Base-by-base conservation (phyloP, 345 rosid genomes). In the Pseudoturritis turrita region DNA sequence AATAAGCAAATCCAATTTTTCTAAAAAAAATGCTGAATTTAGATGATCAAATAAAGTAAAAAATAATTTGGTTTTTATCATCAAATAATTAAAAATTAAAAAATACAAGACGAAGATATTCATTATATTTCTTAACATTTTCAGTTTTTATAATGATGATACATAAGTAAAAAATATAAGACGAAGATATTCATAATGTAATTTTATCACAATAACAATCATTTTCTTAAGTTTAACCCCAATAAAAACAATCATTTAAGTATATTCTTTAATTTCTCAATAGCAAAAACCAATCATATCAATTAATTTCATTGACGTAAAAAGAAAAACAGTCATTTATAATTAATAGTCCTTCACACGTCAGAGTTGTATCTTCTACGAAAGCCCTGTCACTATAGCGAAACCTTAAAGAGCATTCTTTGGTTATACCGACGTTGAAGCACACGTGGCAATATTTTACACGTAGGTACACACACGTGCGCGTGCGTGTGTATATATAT, bases 381-480 rank as follows among this genome's bases (percentile, higher is more conserved):
- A 72, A 72, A 72, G 9, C 29, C 21, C 12, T 10, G 75, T 71
- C 58, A 47, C 10, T 40, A 18, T 59, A 60, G 21, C 51, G 6
- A 60, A 54, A 45, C 47, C 66, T 74, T 65, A 17, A 23, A 44
- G 40, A 56, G 4, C 3, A 10, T 28, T 58, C 77, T 65, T 59
- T 57, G 73, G 49, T 55, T 52, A 61, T 53, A 61, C 64, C 70
- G 73, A 61, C 78, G 68, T 67, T 15, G 14, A 39, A 49, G 46
- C 6, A 31, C 29, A 74, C 78, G 78, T 74, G 73, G 68, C 56
- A 69, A 18, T 2, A 67, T 9, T 3, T 29, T 47, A 67, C 60
- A 74, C 72, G 70, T 62, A 51, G 2, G 17, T 47, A 37, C 62
- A 21, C 71, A 65, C 73, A 73, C 73, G 68, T 63, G 66, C 65